A percentile compares a stretch with the other conserved stretches of the same genome.
Evolutionary conservation across 2,329 filamentous ascomycete genomes (phyloP).

Genomic region (Talaromyces amestolkiae): DNA sequence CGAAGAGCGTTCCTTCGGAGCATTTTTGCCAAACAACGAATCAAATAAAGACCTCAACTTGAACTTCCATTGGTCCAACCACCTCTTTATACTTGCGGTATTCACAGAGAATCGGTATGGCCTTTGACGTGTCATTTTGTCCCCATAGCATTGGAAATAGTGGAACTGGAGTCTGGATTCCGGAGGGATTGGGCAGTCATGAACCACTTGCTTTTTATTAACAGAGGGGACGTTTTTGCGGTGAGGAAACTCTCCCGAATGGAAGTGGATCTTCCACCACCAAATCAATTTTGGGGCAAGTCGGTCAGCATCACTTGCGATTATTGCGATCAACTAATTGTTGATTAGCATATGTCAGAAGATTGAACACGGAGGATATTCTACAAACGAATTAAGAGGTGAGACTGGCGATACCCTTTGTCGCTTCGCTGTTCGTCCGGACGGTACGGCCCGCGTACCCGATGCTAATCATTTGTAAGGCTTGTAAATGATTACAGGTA

Average conservation of each 20-base stretch:
- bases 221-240: background rate
- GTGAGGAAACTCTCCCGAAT: background rate
- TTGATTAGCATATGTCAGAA: background rate
- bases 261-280: background rate
- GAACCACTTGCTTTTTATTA: background rate
- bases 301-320: slow-evolving; percentile 1
- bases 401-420: background rate
- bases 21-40: background rate
- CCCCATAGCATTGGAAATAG: background rate
- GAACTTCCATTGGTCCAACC: background rate
- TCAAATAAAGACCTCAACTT: background rate
- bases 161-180: background rate
- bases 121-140: background rate
- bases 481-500: background rate
- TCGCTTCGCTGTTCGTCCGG: background rate
- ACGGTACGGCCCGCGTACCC: slow-evolving; percentile 9
- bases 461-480: background rate
- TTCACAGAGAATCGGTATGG: background rate
- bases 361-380: background rate
- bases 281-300: background rate
- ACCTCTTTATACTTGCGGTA: background rate
- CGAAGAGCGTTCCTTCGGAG: background rate
- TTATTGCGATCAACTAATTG: background rate
- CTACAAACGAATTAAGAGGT: background rate
- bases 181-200: background rate